Percentiles rank a stretch among this genome's conserved stretches.
Evolutionary conservation across 805 yeast species (phyloP).

Genomic region (Millerozyma acaciae): DNA sequence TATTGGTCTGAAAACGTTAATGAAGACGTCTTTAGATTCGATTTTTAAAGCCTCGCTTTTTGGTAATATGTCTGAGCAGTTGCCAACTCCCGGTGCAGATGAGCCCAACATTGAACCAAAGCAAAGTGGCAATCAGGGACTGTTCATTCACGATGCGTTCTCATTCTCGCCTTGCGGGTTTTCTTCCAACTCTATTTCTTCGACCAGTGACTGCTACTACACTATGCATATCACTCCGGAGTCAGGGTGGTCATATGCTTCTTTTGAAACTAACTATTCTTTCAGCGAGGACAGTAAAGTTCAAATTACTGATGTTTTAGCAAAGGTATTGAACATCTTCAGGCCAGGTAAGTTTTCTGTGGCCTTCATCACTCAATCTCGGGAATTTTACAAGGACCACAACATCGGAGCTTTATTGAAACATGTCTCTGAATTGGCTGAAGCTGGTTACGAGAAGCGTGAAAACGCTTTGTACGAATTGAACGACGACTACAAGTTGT

Average conservation of each 20-base stretch:
- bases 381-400: conserved; percentile 10
- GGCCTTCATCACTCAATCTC: conserved; percentile 32
- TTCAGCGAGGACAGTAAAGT: conserved; percentile 30
- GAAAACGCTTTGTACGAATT: conserved; percentile 75
- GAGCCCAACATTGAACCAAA: conserved; percentile 3
- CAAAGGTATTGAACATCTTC: conserved; percentile 59
- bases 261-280: conserved; percentile 86
- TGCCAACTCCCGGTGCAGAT: conserved; percentile 33
- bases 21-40: conserved; percentile 55
- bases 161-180: conserved; percentile 94
- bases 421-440: conserved; percentile 26
- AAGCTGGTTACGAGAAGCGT: conserved; percentile 49
- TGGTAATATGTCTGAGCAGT: conserved; percentile 10
- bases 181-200: conserved; percentile 77
- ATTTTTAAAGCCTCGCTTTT: conserved; percentile 33
- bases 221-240: conserved; percentile 96
- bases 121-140: conserved; percentile 1
- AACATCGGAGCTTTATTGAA: conserved; percentile 11
- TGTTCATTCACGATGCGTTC: conserved; percentile 74
- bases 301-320: conserved; percentile 52
- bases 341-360: conserved; percentile 71
- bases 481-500: conserved; percentile 61
- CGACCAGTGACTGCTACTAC: conserved; percentile 47
- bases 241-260: conserved; percentile 90
- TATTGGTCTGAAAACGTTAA: conserved; percentile 67